Percentiles rank a stretch among this genome's conserved stretches.
phyloP scores from a whole-genome alignment of 2,329 filamentous ascomycete genomes.

The Zymoseptoria ardabiliae region DNA sequence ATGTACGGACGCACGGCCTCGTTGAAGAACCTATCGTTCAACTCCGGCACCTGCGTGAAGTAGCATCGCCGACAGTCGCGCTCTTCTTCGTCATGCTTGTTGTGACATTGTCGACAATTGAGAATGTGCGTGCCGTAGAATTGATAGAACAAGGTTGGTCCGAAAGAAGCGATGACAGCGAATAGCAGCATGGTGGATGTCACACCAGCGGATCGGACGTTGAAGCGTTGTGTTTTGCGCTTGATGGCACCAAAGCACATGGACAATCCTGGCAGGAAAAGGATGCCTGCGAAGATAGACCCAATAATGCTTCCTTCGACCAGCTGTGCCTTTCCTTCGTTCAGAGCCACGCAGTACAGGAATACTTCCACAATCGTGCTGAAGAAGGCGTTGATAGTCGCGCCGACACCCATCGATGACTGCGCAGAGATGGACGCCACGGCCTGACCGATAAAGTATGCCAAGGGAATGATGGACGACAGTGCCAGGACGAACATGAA shows the following conservation, averaged over 20 bases:
- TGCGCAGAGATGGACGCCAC: constrained; percentile 98
- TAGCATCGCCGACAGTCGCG: constrained; percentile 88
- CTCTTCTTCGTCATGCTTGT: constrained; percentile 38
- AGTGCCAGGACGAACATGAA: constrained; percentile 79
- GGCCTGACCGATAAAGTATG: constrained; percentile 97
- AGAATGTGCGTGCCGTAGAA: constrained; percentile 97
- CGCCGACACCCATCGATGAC: constrained; percentile 95
- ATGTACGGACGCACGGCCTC: constrained; percentile 90
- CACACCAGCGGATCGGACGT: constrained; percentile 89
- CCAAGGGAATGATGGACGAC: constrained; percentile 88
- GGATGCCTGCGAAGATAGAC: constrained; percentile 92
- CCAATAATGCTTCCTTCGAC: constrained; percentile 97
- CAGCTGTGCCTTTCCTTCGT: constrained; percentile 82
- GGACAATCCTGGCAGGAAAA: constrained; percentile 88
- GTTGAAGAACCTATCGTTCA: constrained; percentile 81
- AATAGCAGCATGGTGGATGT: constrained; percentile 98
- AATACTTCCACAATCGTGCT: constrained; percentile 97
- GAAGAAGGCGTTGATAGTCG: constrained; percentile 96
- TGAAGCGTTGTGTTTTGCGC: constrained; percentile 96
- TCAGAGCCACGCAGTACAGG: constrained; percentile 89
- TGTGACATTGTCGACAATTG: constrained; percentile 60
- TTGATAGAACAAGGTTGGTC: constrained; percentile 94
- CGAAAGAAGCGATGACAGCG: constrained; percentile 89
- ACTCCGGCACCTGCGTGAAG: constrained; percentile 77
- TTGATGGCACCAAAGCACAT: constrained; percentile 99